phyloP scores from a whole-genome alignment of 2,329 filamentous ascomycete genomes.

The Fusarium illudens region DNA sequence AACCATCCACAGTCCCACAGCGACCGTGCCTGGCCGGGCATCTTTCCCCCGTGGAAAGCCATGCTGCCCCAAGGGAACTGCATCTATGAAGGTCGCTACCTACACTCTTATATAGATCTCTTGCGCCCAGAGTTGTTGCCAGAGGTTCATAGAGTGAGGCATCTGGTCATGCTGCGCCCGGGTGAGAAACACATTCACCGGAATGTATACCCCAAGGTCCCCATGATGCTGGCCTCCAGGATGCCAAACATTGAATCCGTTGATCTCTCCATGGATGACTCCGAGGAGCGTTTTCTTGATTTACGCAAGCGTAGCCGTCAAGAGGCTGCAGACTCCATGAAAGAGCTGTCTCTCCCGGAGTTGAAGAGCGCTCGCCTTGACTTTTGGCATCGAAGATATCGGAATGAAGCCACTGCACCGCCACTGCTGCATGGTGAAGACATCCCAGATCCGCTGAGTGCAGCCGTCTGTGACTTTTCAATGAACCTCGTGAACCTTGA shows the following conservation, averaged over 20 bases:
- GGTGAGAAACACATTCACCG: neutral
- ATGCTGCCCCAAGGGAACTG: neutral
- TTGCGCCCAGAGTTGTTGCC: neutral
- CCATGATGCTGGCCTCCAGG: conserved; percentile 1
- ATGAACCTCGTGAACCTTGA: conserved; percentile 3
- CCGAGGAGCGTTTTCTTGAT: conserved; percentile 7
- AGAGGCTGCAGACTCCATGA: neutral
- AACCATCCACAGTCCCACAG: conserved; percentile 7
- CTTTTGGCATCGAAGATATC: neutral
- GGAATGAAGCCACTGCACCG: neutral
- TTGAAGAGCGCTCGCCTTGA: neutral
- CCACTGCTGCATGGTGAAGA: neutral
- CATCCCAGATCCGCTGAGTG: neutral
- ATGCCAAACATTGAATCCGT: conserved; percentile 15
- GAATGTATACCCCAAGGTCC: neutral
- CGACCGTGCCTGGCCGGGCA: neutral
- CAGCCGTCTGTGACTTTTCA: conserved; percentile 4
- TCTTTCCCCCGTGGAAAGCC: neutral
- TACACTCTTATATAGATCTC: conserved; percentile 12
- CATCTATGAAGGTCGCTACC: conserved; percentile 13
- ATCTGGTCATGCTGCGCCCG: neutral
- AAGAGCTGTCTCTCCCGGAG: neutral
- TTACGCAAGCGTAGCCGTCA: neutral
- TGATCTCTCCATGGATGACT: neutral
- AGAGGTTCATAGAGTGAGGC: neutral